These are phyloP conservation scores for Phanerodontia chrysosporium DNA, from an alignment of 768 basidiomycete genomes.

Conservation along the genomic window DNA sequence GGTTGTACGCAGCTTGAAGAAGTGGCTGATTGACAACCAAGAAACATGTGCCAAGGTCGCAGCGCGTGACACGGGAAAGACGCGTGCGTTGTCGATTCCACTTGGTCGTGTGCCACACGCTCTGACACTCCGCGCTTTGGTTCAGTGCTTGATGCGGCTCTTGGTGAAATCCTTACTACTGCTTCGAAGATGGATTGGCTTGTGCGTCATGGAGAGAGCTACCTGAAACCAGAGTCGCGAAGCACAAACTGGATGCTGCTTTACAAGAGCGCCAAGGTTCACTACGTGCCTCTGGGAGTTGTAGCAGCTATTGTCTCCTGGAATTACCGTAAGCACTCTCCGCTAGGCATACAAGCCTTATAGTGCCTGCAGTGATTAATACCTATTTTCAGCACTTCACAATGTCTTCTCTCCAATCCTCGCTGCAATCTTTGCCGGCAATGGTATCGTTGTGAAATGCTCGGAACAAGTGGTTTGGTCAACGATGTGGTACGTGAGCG, in stretches of 20 bases:
- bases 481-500: conserved; percentile 75
- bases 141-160: conserved; percentile 85
- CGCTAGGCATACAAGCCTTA: neutral
- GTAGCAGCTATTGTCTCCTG: conserved; percentile 92
- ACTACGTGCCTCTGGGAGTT: conserved; percentile 90
- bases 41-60: conserved; percentile 82
- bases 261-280: conserved; percentile 74
- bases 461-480: conserved; percentile 94
- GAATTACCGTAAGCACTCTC: conserved; percentile 71
- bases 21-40: conserved; percentile 92
- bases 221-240: conserved; percentile 69
- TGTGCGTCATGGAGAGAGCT: conserved; percentile 77
- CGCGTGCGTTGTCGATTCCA: conserved; percentile 47
- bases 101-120: neutral
- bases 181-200: conserved; percentile 94
- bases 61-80: conserved; percentile 94
- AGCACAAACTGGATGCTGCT: conserved; percentile 60
- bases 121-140: neutral
- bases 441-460: conserved; percentile 86
- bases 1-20: conserved; percentile 81
- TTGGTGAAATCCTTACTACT: conserved; percentile 94
- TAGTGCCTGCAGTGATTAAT: too few relatives aligned
- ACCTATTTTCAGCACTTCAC: conserved; percentile 64
- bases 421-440: conserved; percentile 87
- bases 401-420: conserved; percentile 94